Evolutionary conservation across 1,139 yeast genomes (phyloP).

Genomic region (Blastobotrys indianensis): DNA sequence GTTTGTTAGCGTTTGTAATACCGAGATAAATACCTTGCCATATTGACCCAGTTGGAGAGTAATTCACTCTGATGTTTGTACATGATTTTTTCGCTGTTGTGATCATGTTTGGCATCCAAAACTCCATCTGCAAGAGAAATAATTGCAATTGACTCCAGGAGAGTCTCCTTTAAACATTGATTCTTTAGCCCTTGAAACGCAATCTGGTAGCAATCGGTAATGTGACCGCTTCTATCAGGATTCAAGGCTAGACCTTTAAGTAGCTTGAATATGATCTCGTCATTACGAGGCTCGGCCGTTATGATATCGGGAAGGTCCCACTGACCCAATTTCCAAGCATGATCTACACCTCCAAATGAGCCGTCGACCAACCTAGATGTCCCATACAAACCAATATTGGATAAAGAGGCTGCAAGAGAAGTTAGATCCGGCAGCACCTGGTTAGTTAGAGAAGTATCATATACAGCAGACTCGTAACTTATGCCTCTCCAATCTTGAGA

Average conservation of each 20-base stretch:
- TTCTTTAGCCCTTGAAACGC: no score
- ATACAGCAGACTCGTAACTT: conserved; percentile 50
- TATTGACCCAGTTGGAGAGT: not conserved
- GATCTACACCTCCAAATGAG: conserved; percentile 33
- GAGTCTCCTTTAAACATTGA: no score
- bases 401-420: conserved; percentile 38
- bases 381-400: conserved; percentile 46
- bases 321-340: conserved; percentile 65
- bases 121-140: not conserved
- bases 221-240: no score
- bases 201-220: no score
- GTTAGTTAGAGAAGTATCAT: conserved; percentile 36
- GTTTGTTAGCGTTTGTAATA: not conserved
- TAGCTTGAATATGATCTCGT: conserved; percentile 43
- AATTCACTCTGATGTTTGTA: no score
- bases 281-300: conserved; percentile 30
- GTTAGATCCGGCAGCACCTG: conserved; percentile 5
- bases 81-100: conserved; percentile 9
- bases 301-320: conserved; percentile 56
- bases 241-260: conserved; percentile 35
- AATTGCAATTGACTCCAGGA: no score
- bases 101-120: no score
- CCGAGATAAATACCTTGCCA: conserved; percentile 3
- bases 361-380: conserved; percentile 34
- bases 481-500: conserved; percentile 38